A percentile compares a stretch with the other conserved stretches of the same genome.
Evolutionary conservation across 1,284 basidiomycete species (phyloP).

Genomic region (Apiotrichum sp.): DNA sequence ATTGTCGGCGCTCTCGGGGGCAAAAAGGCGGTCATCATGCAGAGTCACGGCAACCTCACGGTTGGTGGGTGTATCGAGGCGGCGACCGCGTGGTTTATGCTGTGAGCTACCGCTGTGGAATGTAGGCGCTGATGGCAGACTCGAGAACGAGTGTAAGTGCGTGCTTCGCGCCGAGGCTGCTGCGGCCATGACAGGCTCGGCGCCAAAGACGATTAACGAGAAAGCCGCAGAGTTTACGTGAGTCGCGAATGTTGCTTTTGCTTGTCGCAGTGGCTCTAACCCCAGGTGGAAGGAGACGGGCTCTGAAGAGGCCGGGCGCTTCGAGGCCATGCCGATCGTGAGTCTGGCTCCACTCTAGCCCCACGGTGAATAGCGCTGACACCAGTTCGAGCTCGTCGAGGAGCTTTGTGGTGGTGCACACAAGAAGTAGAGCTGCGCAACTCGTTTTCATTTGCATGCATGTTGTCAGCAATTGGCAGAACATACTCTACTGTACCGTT

Average conservation of each 20-base stretch:
- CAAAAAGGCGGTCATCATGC: slow-evolving; percentile 46
- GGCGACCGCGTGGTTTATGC: slow-evolving; percentile 25
- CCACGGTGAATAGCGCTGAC: not conserved
- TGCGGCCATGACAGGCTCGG: slow-evolving; percentile 20
- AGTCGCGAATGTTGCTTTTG: not conserved
- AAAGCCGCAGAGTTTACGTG: slow-evolving; percentile 29
- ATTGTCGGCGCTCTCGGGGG: slow-evolving; percentile 55
- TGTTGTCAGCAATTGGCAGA: too few relatives aligned
- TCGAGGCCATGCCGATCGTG: slow-evolving; percentile 26
- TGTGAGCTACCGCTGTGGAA: slow-evolving; percentile 15
- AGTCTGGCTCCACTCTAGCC: slow-evolving; percentile 1
- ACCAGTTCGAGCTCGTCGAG: slow-evolving; percentile 32
- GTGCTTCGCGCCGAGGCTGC: slow-evolving; percentile 24
- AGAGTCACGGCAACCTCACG: slow-evolving; percentile 60
- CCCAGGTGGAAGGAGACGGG: slow-evolving; percentile 25
- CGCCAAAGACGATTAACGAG: slow-evolving; percentile 13
- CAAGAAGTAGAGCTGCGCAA: not conserved
- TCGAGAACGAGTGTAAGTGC: slow-evolving; percentile 28
- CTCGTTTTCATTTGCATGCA: too few relatives aligned
- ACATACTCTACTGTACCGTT: too few relatives aligned
- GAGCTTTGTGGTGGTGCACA: slow-evolving; percentile 21
- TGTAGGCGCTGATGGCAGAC: slow-evolving; percentile 7
- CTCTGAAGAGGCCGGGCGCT: slow-evolving; percentile 25
- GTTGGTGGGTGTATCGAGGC: slow-evolving; percentile 40
- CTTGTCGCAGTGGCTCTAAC: too few relatives aligned